phyloP scores from a whole-genome alignment of 352 stramenopile genomes.

The Elongisporangium prolatum region DNA sequence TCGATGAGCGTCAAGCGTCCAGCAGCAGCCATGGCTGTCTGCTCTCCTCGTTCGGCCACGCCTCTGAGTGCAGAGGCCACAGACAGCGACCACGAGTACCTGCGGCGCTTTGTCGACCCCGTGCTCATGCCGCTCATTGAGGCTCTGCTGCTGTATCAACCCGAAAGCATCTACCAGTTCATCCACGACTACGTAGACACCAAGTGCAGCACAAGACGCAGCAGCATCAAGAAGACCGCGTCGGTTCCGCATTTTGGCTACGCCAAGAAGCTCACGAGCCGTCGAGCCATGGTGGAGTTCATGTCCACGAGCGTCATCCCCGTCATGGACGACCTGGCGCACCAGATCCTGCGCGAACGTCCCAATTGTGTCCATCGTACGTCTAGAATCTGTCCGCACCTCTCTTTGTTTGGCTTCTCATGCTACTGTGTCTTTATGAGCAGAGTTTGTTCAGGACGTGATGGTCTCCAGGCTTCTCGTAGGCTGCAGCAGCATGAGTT shows the following conservation, averaged over 20 bases:
- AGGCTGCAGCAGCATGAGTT: constrained; percentile 16
- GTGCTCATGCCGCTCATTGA: constrained; percentile 84
- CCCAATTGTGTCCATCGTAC: constrained; percentile 59
- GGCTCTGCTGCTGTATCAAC: constrained; percentile 72
- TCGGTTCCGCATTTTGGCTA: constrained; percentile 25
- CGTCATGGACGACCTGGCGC: constrained; percentile 80
- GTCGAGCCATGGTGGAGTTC: constrained; percentile 77
- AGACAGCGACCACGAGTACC: constrained; percentile 76
- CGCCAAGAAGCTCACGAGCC: constrained; percentile 65
- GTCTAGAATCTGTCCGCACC: not conserved
- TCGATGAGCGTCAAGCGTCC: not conserved
- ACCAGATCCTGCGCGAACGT: constrained; percentile 72
- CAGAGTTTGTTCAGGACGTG: constrained; percentile 64
- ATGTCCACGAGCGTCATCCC: constrained; percentile 83
- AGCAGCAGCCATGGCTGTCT: not conserved
- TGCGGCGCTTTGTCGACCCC: constrained; percentile 67
- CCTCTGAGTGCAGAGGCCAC: constrained; percentile 7
- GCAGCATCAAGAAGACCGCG: not conserved
- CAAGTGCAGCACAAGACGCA: constrained; percentile 23
- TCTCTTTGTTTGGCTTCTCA: constrained; percentile 1
- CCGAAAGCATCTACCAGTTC: constrained; percentile 77
- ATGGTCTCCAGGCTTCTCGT: constrained; percentile 48
- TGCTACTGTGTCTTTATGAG: not conserved
- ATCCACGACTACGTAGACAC: constrained; percentile 73
- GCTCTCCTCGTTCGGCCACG: not conserved